Percentiles rank a stretch among this genome's conserved stretches.
phyloP scores from a whole-genome alignment of 2,329 filamentous ascomycete genomes.

The Aspergillus sp. region DNA sequence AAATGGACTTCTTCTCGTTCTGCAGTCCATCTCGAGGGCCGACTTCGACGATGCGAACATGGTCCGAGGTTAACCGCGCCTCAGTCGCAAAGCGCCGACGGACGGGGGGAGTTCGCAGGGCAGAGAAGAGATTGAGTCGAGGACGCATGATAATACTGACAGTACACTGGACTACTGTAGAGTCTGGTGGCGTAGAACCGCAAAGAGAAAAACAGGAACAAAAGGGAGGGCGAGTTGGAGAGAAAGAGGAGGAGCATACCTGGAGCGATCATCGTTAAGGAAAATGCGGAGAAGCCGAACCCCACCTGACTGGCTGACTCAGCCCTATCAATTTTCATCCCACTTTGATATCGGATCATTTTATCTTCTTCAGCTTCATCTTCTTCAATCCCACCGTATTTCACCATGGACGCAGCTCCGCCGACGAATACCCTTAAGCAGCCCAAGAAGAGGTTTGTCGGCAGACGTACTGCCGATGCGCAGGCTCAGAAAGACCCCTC shows the following conservation, averaged over 20 bases:
- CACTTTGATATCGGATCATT: slow-evolving; percentile 9
- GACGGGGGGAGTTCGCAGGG: slow-evolving; percentile 19
- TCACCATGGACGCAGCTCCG: slow-evolving; percentile 8
- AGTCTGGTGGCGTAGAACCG: background rate
- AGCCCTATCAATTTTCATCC: slow-evolving; percentile 11
- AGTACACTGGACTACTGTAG: background rate
- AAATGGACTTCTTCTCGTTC: slow-evolving; percentile 51
- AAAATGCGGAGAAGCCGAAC: slow-evolving; percentile 29
- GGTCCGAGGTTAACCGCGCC: slow-evolving; percentile 43
- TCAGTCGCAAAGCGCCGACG: slow-evolving; percentile 37
- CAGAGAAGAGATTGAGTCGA: slow-evolving; percentile 27
- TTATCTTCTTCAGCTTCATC: background rate
- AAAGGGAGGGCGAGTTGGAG: background rate
- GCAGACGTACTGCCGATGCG: slow-evolving; percentile 65
- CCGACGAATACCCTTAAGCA: slow-evolving; percentile 49
- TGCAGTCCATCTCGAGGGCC: slow-evolving; percentile 54
- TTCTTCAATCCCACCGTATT: background rate
- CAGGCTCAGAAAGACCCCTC: slow-evolving; percentile 56
- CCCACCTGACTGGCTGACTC: slow-evolving; percentile 18
- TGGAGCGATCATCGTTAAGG: background rate
- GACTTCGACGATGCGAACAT: slow-evolving; percentile 54
- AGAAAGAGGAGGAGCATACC: slow-evolving; percentile 8
- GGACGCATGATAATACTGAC: slow-evolving; percentile 26
- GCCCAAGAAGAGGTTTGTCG: slow-evolving; percentile 90
- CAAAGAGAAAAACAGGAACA: background rate